Conservation (phyloP, 2,329 filamentous ascomycete genomes). For the Lithohypha guttulata region DNA sequence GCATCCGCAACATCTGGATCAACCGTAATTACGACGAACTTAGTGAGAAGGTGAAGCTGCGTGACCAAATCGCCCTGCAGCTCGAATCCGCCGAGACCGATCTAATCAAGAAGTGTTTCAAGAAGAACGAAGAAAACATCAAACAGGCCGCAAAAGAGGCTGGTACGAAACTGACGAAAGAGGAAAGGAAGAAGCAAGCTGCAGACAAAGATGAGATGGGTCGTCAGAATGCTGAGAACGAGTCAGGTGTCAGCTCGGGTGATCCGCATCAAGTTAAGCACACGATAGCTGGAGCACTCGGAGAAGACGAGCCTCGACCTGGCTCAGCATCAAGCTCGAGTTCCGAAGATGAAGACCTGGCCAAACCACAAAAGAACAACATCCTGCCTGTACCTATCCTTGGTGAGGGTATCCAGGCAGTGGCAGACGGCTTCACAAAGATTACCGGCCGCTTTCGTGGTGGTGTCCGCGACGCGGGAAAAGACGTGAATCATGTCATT, state of each 20-base stretch:
- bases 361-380: conserved; percentile 11
- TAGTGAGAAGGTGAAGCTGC: conserved; percentile 68
- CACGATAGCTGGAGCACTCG: conserved; percentile 37
- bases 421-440: conserved; percentile 39
- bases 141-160: conserved; percentile 54
- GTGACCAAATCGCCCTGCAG: conserved; percentile 57
- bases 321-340: conserved; percentile 21
- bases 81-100: conserved; percentile 78
- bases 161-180: conserved; percentile 34
- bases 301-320: conserved; percentile 19
- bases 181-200: conserved; percentile 34
- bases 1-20: conserved; percentile 91
- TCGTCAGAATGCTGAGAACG: conserved; percentile 35
- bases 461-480: conserved; percentile 32
- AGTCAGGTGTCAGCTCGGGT: conserved; percentile 42
- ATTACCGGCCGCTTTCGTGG: conserved; percentile 37
- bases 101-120: conserved; percentile 69
- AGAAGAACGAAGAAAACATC: conserved; percentile 60
- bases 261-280: conserved; percentile 46
- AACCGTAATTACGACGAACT: conserved; percentile 80
- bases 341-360: conserved; percentile 22
- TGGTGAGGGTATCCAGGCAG: conserved; percentile 40
- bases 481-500: conserved; percentile 28
- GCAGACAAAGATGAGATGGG: conserved; percentile 40
- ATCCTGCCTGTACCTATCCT: conserved; percentile 37